Evolutionary conservation across 139 green algal genomes (phyloP).

Genomic region (Gonium pectorale): DNA sequence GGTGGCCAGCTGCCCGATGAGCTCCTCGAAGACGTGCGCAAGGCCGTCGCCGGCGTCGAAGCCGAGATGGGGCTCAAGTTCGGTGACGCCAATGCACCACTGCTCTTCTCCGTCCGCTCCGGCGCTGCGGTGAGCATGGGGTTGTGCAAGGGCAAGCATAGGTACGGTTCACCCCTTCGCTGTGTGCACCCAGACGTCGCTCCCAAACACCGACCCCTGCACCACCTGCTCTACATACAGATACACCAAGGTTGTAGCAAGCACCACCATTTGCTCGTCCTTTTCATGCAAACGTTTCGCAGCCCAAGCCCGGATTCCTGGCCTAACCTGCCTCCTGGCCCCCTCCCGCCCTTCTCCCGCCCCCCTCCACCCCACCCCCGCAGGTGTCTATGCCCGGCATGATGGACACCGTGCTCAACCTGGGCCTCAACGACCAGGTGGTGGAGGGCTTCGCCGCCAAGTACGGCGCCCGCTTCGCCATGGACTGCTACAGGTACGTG

Average conservation of each 20-base stretch:
- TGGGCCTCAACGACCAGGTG: slow-evolving; percentile 85
- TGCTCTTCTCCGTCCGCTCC: slow-evolving; percentile 89
- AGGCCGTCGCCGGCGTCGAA: slow-evolving; percentile 73
- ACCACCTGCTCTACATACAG: too few relatives aligned
- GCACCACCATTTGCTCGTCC: too few relatives aligned
- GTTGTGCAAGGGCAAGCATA: too few relatives aligned
- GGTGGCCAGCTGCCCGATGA: slow-evolving; percentile 73
- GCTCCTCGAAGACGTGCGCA: slow-evolving; percentile 79
- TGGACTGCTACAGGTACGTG: slow-evolving; percentile 77
- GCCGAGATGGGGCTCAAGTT: slow-evolving; percentile 75
- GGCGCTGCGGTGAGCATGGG: slow-evolving; percentile 79
- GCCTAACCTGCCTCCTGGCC: neutral
- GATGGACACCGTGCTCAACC: slow-evolving; percentile 95
- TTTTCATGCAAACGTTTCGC: too few relatives aligned
- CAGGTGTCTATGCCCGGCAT: slow-evolving; percentile 84
- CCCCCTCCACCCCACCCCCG: neutral
- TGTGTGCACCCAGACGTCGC: too few relatives aligned
- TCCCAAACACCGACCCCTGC: too few relatives aligned
- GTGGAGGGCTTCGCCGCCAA: slow-evolving; percentile 68
- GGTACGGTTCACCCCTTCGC: too few relatives aligned
- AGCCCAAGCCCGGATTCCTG: too few relatives aligned
- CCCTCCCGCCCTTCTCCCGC: too few relatives aligned
- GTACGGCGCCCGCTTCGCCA: slow-evolving; percentile 74
- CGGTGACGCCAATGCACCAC: slow-evolving; percentile 74
- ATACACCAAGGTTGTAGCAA: too few relatives aligned